Evolutionary conservation across 2,329 filamentous ascomycete species (phyloP).

Genomic region (Epicoccum sorghinum): DNA sequence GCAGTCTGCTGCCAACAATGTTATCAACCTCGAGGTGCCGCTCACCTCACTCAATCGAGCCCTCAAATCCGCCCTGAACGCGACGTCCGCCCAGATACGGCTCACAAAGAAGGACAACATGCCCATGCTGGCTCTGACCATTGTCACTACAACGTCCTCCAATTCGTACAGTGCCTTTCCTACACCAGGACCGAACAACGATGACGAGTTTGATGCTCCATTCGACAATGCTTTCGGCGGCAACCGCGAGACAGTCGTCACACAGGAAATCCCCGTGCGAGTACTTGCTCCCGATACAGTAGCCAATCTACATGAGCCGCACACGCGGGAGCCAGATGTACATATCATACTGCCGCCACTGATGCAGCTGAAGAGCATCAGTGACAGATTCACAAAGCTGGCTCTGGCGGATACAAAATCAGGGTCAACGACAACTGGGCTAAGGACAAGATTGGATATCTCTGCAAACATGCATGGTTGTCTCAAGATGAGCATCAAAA

Average conservation of each 20-base stretch:
- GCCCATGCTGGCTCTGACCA: slow-evolving; percentile 87
- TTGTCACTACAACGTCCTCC: slow-evolving; percentile 72
- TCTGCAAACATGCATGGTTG: slow-evolving; percentile 94
- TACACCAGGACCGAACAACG: slow-evolving; percentile 30
- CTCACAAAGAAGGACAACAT: slow-evolving; percentile 91
- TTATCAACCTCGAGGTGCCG: slow-evolving; percentile 95
- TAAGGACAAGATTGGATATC: slow-evolving; percentile 71
- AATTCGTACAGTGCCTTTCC: slow-evolving; percentile 51
- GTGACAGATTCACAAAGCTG: slow-evolving; percentile 91
- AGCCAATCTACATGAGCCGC: slow-evolving; percentile 92
- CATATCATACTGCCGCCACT: slow-evolving; percentile 90
- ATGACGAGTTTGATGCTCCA: slow-evolving; percentile 34
- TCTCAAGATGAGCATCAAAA: slow-evolving; percentile 77
- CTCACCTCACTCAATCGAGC: slow-evolving; percentile 87
- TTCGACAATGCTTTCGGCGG: slow-evolving; percentile 47
- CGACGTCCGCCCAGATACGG: slow-evolving; percentile 80
- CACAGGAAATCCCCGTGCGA: slow-evolving; percentile 93
- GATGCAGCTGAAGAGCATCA: slow-evolving; percentile 88
- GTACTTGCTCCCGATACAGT: slow-evolving; percentile 83
- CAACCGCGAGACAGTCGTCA: slow-evolving; percentile 89
- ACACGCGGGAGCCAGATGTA: slow-evolving; percentile 88
- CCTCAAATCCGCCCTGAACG: slow-evolving; percentile 85
- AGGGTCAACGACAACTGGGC: slow-evolving; percentile 39
- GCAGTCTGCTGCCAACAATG: slow-evolving; percentile 84
- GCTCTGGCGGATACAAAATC: slow-evolving; percentile 51